Base-by-base conservation (phyloP, 805 yeast genomes). In the Saccharomyces kudriavzevii region DNA sequence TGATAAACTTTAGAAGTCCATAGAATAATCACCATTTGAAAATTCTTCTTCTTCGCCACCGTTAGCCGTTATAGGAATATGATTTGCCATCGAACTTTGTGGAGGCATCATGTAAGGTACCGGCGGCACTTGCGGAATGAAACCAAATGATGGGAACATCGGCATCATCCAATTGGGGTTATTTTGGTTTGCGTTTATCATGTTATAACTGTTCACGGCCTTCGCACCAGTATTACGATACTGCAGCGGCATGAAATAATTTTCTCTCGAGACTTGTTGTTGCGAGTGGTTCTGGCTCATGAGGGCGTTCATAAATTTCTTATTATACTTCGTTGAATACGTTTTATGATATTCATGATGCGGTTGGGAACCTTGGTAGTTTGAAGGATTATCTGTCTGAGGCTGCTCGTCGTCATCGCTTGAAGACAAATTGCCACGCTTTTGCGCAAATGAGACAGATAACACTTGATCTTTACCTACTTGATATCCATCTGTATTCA, bases 381-480 rank as follows among this genome's bases (percentile, higher is more conserved):
- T 31, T 5, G 35, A 30, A 13, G 43, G 5, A 17, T 48, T 35
- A 20, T 49, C 54, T 35, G 22, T 35, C 35, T 28, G 49, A 22
- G 51, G 26, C 22, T 11, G 50, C 5, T 31, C 27, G 13, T 27
- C 20, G 14, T 29, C 14, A n/a, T 26, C 8, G 22, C 48, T 25
- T n/a, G 24, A 17, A 9, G 24, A 17, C 4, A 26, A 20, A 22
- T 48, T 47, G 35, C 48, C 49, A 22, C 66, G 57, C 51, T 61
- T 69, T 70, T 85, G 90, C 26, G 95, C 95, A 71, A 87, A 81
- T 48, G 92, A 85, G 40, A 87, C 91, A 62, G 77, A 77, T 51
- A 85, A 70, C 60, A 71, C 74, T 60, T 78, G 79, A 49, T 82
- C 83, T 78, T 79, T 80, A 79, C 60, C 56, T 10, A 68, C 47